Base-by-base conservation (phyloP, 179 eudicot species). In the Drosera spatulata region DNA sequence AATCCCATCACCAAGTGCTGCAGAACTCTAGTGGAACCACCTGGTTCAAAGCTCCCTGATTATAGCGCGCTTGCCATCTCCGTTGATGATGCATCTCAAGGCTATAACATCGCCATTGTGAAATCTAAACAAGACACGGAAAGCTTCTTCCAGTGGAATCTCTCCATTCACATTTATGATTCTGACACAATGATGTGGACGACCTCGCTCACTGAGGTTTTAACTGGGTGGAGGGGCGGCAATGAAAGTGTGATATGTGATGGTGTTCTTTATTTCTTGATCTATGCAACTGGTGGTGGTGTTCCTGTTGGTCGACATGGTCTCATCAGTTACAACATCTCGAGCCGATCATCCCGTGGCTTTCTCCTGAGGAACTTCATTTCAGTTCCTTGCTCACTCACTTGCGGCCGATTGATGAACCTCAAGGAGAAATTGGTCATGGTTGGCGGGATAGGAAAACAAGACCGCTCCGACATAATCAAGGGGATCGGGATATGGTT, bases 401-500 rank as follows among this genome's bases (percentile, higher is more conserved):
- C 99, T 0, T 93, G 96, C 53, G 96, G 96, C 40, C 83, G 99
- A 22, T 66, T 89, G 62, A 93, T 93, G 96, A 89, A 89, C 73
- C 70, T 89, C 7, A 89, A 79, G 59, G 95, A 82, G 58, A 82
- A 81, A 69, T 62, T 93, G 61, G 82, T 93, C 2, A 76, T 93
- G 95, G 99, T 93, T 8, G 99, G 99, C 5, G 99, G 99, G 11
- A 89, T 93, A 2, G 88, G 88, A 50, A 93, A 89, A 53, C 85
- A 66, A n/a, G 95, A 86, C 39, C 75, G 96, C 9, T 74, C 80
- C 0, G 99, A 83, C 50, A 86, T 93, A 40, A 89, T 93, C 57
- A 93, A 86, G 61, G 99, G 99, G 59, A 93, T 93, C 52, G 96
- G 99, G 6, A 82, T 93, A 5, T 93, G 99, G 99, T 71, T 74